phyloP scores from a whole-genome alignment of 2,329 filamentous ascomycete species.

The Diaporthe aspalathi region DNA sequence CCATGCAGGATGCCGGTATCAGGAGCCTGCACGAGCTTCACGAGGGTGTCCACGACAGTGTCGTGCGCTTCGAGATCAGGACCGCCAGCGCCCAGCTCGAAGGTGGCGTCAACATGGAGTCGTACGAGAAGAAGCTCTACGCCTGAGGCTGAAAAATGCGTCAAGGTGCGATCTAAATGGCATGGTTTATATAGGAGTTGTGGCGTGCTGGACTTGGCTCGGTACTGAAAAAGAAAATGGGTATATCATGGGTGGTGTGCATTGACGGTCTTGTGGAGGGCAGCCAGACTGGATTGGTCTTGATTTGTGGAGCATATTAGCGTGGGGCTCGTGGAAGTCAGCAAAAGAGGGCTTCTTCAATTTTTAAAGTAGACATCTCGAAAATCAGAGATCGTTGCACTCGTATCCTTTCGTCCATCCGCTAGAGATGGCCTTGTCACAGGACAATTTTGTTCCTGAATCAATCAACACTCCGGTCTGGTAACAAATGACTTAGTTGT shows the following conservation, averaged over 20 bases:
- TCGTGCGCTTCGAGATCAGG: slow-evolving; percentile 90
- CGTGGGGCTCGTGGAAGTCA: not conserved
- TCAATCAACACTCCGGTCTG: not conserved
- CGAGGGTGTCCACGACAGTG: slow-evolving; percentile 77
- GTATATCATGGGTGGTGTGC: slow-evolving; percentile 33
- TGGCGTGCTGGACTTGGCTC: slow-evolving; percentile 29
- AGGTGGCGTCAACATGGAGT: slow-evolving; percentile 98
- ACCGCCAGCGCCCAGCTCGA: slow-evolving; percentile 96
- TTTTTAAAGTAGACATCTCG: slow-evolving; percentile 1
- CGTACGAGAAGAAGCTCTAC: slow-evolving; percentile 99
- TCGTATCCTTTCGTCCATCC: not conserved
- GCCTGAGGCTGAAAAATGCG: slow-evolving; percentile 64
- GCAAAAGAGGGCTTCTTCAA: not conserved
- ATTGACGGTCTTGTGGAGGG: slow-evolving; percentile 10
- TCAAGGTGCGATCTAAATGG: slow-evolving; percentile 11
- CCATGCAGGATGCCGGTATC: slow-evolving; percentile 93
- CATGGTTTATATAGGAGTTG: slow-evolving; percentile 36
- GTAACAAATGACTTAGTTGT: not conserved
- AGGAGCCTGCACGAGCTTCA: slow-evolving; percentile 83
- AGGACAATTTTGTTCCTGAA: not conserved
- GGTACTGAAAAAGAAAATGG: slow-evolving; percentile 31
- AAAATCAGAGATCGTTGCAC: slow-evolving; percentile 4
- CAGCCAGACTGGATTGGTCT: slow-evolving; percentile 20
- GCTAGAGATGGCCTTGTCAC: not conserved
- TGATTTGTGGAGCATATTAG: slow-evolving; percentile 22